phyloP scores from a whole-genome alignment of 2,329 filamentous ascomycete genomes.

The Alternaria triticina region DNA sequence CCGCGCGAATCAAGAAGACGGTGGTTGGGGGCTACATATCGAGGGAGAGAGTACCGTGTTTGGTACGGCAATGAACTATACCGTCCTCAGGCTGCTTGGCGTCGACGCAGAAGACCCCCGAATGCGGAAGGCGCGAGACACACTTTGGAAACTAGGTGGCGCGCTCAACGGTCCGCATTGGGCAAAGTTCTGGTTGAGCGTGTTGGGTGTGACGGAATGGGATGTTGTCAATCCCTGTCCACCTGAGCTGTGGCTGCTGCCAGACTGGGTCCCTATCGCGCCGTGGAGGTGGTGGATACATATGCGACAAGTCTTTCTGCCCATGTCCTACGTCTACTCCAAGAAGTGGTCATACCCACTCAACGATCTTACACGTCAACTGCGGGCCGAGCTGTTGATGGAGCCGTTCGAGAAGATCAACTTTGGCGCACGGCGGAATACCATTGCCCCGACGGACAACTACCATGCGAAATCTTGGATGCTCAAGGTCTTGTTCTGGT shows the following conservation, averaged over 20 bases:
- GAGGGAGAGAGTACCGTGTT: slow-evolving; percentile 93
- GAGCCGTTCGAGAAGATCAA: slow-evolving; percentile 79
- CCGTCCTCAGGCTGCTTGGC: slow-evolving; percentile 78
- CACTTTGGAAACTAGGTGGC: slow-evolving; percentile 84
- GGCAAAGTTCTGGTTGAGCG: slow-evolving; percentile 94
- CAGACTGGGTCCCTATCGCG: slow-evolving; percentile 87
- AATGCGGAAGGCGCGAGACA: slow-evolving; percentile 83
- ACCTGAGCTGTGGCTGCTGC: slow-evolving; percentile 90
- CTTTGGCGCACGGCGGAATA: slow-evolving; percentile 80
- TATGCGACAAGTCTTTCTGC: slow-evolving; percentile 93
- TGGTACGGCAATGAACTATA: slow-evolving; percentile 89
- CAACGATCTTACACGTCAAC: slow-evolving; percentile 72
- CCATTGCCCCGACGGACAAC: slow-evolving; percentile 79
- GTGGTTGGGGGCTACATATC: slow-evolving; percentile 97
- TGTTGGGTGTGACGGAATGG: slow-evolving; percentile 84
- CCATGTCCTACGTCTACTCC: slow-evolving; percentile 90
- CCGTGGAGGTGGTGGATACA: slow-evolving; percentile 99
- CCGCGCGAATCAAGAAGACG: slow-evolving; percentile 82
- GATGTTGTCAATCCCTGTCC: slow-evolving; percentile 94
- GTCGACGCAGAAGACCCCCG: slow-evolving; percentile 81
- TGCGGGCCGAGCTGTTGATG: slow-evolving; percentile 83
- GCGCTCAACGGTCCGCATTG: slow-evolving; percentile 87
- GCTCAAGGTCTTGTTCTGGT: slow-evolving; percentile 78
- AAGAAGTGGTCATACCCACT: slow-evolving; percentile 79
- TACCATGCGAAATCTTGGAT: slow-evolving; percentile 92